Conservation (phyloP, 192 early-diverging fungal genomes). For the Cetraspora pellucida region DNA sequence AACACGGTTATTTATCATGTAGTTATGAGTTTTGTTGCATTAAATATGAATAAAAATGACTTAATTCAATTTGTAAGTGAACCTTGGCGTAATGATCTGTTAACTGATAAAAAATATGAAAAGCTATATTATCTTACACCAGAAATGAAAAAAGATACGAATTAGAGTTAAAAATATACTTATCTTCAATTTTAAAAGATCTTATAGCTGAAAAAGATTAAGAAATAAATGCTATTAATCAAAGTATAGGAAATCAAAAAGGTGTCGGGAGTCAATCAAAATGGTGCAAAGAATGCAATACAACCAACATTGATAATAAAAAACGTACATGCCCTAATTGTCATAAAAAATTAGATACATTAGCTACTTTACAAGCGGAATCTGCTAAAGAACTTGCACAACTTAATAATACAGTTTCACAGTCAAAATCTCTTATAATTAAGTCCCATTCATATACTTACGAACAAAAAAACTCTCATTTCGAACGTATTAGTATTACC, state of each 20-base stretch:
- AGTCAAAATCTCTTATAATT: not conserved
- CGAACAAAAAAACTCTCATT: not conserved
- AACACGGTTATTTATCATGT: conserved; percentile 10
- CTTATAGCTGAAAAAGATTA: not conserved
- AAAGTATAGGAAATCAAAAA: not conserved
- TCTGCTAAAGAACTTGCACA: not conserved
- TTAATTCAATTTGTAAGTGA: not conserved
- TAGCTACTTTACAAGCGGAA: not conserved
- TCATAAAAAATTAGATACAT: not conserved
- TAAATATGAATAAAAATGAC: not conserved
- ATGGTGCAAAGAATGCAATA: not conserved
- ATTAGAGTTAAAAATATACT: not conserved
- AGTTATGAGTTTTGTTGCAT: conserved; percentile 12
- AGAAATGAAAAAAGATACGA: conserved; percentile 14
- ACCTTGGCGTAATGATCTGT: not conserved
- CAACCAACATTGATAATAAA: conserved; percentile 13
- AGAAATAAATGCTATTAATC: not conserved
- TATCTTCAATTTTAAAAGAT: not conserved
- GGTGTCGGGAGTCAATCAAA: not conserved
- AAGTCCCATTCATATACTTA: not conserved
- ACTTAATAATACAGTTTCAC: not conserved
- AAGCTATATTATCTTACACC: conserved; percentile 7
- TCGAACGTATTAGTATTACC: conserved; percentile 15
- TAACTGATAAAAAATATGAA: not conserved
- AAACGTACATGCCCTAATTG: not conserved